Base-by-base conservation (phyloP, 495 filamentous ascomycete genomes). In the Margaritispora aquatica region DNA sequence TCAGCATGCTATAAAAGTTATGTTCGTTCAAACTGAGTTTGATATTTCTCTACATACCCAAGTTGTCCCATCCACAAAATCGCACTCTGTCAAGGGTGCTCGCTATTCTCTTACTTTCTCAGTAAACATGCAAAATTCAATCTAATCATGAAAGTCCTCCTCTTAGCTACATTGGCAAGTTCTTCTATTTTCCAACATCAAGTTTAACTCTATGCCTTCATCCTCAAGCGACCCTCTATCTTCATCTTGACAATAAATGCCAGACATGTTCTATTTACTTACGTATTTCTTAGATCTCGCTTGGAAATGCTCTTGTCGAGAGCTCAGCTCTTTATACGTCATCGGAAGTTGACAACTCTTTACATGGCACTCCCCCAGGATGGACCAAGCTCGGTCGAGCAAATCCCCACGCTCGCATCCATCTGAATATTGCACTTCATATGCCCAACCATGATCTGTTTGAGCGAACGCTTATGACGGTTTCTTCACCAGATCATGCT, bases 401-500 rank as follows among this genome's bases (percentile, higher is more conserved):
- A 1, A 19, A 49, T 10, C 41, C 60, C 20, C 1, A 26, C 11
- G 26, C n/a, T 21, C 50, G 61, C 22, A 68, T 81, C 27, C 71
- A 63, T n/a, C 76, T 83, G 31, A 71, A 69, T 11, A 68, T 82
- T 41, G 75, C 76, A 1, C 50, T 81, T 26, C 55, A 66, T 22
- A 72, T 79, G 59, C 66, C 74, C 29, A 77, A 76, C 38, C 69
- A 73, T 34, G 70, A 63, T 8, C 68, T 75, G 17, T 80, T 86
- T 51, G 80, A 86, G 59, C 70, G 81, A 62, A 77, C 69, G 22
- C 73, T 84, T 13, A 68, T 80, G 31, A 74, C 80, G 2, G 70
- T 87, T 23, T 82, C 80, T 7, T 81, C 79, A 5, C 84, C 83
- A n/a, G 74, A 70, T 4, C 75, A 83, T 58, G 64, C 71, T 0